Conservation (phyloP, 768 basidiomycete genomes). For the Tylopilus rubrobrunneus region DNA sequence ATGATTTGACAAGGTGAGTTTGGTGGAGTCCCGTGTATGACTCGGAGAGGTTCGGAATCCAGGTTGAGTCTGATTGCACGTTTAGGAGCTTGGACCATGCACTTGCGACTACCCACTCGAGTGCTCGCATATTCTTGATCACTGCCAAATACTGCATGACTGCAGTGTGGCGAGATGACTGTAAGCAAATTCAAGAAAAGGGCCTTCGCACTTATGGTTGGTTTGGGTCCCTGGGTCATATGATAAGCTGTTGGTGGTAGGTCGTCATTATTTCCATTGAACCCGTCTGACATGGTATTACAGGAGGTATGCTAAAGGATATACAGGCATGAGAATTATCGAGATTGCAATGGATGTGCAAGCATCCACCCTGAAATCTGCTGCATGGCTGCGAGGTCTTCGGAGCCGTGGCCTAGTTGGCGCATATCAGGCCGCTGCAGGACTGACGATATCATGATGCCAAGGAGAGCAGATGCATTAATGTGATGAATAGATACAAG, state of each 20-base stretch:
- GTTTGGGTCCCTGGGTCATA: slow-evolving; percentile 45
- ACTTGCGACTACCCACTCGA: slow-evolving; percentile 83
- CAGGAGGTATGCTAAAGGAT: slow-evolving; percentile 60
- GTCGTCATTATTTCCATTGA: slow-evolving; percentile 23
- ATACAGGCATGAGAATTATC: slow-evolving; percentile 45
- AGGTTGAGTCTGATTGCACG: neutral
- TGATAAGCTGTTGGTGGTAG: slow-evolving; percentile 74
- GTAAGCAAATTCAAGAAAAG: slow-evolving; percentile 43
- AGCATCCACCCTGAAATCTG: slow-evolving; percentile 49
- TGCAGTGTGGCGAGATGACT: slow-evolving; percentile 76
- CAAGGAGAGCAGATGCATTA: neutral
- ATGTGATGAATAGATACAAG: slow-evolving; percentile 1
- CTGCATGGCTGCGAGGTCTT: slow-evolving; percentile 66
- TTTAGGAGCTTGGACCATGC: slow-evolving; percentile 76
- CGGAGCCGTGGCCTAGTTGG: slow-evolving; percentile 56
- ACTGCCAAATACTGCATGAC: slow-evolving; percentile 84
- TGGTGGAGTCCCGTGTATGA: neutral
- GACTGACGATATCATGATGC: slow-evolving; percentile 39
- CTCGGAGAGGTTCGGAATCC: neutral
- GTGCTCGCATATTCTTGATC: slow-evolving; percentile 85
- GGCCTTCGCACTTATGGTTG: slow-evolving; percentile 46
- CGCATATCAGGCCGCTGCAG: slow-evolving; percentile 69
- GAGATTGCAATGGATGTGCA: slow-evolving; percentile 64
- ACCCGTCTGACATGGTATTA: slow-evolving; percentile 2
- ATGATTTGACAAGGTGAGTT: slow-evolving; percentile 73